Evolutionary conservation across 768 basidiomycete species (phyloP).

Genomic region (Pisolithus tinctorius): DNA sequence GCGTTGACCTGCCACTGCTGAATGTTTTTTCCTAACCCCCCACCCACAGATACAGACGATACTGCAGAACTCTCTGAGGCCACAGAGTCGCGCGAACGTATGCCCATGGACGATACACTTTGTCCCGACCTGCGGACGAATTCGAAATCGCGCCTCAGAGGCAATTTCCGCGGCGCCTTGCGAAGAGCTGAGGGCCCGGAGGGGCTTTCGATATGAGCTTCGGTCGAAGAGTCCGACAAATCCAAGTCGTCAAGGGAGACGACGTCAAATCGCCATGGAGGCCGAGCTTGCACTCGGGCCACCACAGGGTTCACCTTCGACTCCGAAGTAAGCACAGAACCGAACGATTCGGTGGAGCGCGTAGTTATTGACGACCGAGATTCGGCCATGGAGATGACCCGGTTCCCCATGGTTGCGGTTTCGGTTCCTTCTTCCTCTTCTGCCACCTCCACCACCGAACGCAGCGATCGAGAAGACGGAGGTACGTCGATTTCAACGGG

Average conservation of each 20-base stretch:
- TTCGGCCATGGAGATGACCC: constrained; percentile 16
- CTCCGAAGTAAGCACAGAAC: constrained; percentile 24
- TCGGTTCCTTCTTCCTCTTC: constrained; percentile 23
- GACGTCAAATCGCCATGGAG: constrained; percentile 61
- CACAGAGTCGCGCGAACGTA: constrained; percentile 55
- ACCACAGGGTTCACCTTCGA: constrained; percentile 26
- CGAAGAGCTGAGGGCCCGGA: constrained; percentile 48
- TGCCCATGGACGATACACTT: constrained; percentile 76
- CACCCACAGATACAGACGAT: constrained; percentile 35
- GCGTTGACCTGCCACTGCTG: constrained; percentile 84
- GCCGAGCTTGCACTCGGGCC: constrained; percentile 29
- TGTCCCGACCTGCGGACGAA: constrained; percentile 65
- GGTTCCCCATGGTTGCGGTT: constrained; percentile 9
- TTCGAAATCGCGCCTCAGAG: constrained; percentile 74
- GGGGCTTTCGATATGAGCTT: constrained; percentile 34
- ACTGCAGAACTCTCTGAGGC: constrained; percentile 35
- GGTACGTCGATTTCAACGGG: constrained; percentile 6
- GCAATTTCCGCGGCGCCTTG: constrained; percentile 52
- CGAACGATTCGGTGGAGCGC: constrained; percentile 29
- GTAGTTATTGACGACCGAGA: constrained; percentile 20
- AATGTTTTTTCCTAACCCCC: constrained; percentile 37
- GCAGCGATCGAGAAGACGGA: constrained; percentile 15
- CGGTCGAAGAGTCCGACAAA: constrained; percentile 71
- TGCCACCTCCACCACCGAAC: constrained; percentile 26
- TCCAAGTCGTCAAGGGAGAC: constrained; percentile 77